Evolutionary conservation across 805 yeast genomes (phyloP).

Genomic region (Metschnikowia hibisci): DNA sequence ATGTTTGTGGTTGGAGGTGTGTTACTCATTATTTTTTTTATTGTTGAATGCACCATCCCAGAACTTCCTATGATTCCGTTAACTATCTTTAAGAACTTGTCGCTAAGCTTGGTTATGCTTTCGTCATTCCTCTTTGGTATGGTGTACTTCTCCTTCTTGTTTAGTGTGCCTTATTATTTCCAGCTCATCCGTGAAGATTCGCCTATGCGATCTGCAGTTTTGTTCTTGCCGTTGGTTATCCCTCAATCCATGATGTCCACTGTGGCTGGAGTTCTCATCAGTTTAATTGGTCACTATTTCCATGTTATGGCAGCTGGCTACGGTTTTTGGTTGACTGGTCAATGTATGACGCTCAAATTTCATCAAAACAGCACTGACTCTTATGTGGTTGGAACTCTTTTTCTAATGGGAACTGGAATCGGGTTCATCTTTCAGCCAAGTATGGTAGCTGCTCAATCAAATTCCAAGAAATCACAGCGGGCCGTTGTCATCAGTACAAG

Average conservation of each 20-base stretch:
- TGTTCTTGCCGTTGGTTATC: conserved; percentile 39
- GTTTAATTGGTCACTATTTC: conserved; percentile 41
- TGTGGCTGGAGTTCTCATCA: conserved; percentile 44
- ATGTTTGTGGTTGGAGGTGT: conserved; percentile 34
- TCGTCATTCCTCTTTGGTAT: conserved; percentile 47
- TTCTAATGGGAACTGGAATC: conserved; percentile 39
- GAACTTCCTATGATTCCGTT: conserved; percentile 54
- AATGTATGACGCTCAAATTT: conserved; percentile 36
- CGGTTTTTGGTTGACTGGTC: conserved; percentile 38
- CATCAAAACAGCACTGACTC: conserved; percentile 29
- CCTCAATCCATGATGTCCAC: conserved; percentile 41
- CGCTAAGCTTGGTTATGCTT: conserved; percentile 29
- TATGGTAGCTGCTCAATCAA: conserved; percentile 54
- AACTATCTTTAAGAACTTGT: conserved; percentile 34
- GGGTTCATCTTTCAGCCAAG: conserved; percentile 55
- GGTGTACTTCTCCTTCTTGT: conserved; percentile 43
- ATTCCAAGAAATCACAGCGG: conserved; percentile 47
- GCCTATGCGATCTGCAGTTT: conserved; percentile 38
- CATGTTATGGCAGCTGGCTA: conserved; percentile 41
- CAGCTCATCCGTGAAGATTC: conserved; percentile 41
- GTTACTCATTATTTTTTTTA: conserved; percentile 38
- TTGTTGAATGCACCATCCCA: conserved; percentile 49
- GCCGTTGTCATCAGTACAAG: conserved; percentile 57
- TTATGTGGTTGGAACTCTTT: conserved; percentile 32
- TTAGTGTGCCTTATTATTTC: conserved; percentile 48